Conservation (phyloP, 2,329 filamentous ascomycete species). For the Xylariales sp. region DNA sequence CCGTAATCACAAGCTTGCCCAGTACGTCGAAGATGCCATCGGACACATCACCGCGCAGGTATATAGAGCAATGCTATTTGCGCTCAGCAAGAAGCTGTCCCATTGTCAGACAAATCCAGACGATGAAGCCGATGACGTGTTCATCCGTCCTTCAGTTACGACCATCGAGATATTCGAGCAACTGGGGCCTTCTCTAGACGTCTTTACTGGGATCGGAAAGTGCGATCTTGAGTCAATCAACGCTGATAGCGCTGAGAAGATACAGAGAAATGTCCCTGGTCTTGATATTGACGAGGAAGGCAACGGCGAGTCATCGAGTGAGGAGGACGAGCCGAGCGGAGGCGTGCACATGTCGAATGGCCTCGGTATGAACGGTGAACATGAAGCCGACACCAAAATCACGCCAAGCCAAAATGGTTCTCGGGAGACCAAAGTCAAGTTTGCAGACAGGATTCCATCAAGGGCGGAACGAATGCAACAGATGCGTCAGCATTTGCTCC, state of each 20-base stretch:
- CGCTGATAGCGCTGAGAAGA: slow-evolving; percentile 43
- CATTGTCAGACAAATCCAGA: slow-evolving; percentile 59
- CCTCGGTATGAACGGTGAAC: slow-evolving; percentile 23
- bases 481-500: slow-evolving; percentile 67
- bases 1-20: slow-evolving; percentile 71
- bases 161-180: slow-evolving; percentile 53
- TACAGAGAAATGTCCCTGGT: slow-evolving; percentile 33
- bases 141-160: slow-evolving; percentile 36
- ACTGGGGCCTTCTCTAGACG: slow-evolving; percentile 47
- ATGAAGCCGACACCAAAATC: slow-evolving; percentile 10
- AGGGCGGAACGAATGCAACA: slow-evolving; percentile 48
- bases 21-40: slow-evolving; percentile 66
- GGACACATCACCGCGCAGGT: slow-evolving; percentile 72
- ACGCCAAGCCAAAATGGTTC: slow-evolving; percentile 18
- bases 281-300: slow-evolving; percentile 24
- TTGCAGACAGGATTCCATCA: slow-evolving; percentile 40
- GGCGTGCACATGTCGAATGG: slow-evolving; percentile 13
- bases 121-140: slow-evolving; percentile 31
- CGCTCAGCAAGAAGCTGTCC: slow-evolving; percentile 63
- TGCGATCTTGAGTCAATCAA: slow-evolving; percentile 33
- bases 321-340: slow-evolving; percentile 32
- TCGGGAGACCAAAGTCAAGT: slow-evolving; percentile 42
- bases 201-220: slow-evolving; percentile 55
- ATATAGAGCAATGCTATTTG: slow-evolving; percentile 68
- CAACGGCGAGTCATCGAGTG: slow-evolving; percentile 26